Conservation (phyloP, 2,329 filamentous ascomycete species). For the Alternaria arbusti region DNA sequence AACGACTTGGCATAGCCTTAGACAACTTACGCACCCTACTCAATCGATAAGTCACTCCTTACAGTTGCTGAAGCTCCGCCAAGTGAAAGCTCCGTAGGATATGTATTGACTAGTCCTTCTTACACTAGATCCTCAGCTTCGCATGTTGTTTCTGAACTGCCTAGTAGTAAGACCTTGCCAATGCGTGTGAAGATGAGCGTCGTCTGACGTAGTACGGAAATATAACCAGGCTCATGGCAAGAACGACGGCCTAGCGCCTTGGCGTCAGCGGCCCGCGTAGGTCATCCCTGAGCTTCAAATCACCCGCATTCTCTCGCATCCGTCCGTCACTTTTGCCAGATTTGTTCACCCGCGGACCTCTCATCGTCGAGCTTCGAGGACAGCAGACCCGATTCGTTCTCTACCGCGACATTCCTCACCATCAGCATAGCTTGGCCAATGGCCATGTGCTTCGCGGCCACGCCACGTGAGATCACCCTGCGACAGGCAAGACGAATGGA, state of each 20-base stretch:
- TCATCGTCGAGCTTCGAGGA: not conserved
- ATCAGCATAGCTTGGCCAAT: not conserved
- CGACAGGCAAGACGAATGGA: not conserved
- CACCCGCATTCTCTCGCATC: not conserved
- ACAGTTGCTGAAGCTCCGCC: not conserved
- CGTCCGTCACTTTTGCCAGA: not conserved
- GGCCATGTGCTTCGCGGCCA: not conserved
- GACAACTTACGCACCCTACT: constrained; percentile 1
- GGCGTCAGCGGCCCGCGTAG: constrained; percentile 1
- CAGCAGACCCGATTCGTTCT: not conserved
- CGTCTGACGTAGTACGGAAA: not conserved
- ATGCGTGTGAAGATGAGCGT: not conserved
- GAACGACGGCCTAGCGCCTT: not conserved
- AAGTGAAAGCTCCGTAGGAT: not conserved
- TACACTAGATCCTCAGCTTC: not conserved
- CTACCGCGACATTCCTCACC: not conserved
- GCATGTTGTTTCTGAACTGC: not conserved
- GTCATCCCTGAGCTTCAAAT: not conserved
- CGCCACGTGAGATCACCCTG: constrained; percentile 1
- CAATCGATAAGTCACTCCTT: not conserved
- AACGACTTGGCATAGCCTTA: not conserved
- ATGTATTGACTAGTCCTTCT: not conserved
- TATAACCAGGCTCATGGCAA: not conserved
- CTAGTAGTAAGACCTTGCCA: not conserved
- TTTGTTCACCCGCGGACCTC: not conserved